A percentile compares a stretch with the other conserved stretches of the same genome.
These are phyloP conservation scores for Metahyphopichia silvanorum DNA, from an alignment of 805 yeast species.

Conservation along the genomic window DNA sequence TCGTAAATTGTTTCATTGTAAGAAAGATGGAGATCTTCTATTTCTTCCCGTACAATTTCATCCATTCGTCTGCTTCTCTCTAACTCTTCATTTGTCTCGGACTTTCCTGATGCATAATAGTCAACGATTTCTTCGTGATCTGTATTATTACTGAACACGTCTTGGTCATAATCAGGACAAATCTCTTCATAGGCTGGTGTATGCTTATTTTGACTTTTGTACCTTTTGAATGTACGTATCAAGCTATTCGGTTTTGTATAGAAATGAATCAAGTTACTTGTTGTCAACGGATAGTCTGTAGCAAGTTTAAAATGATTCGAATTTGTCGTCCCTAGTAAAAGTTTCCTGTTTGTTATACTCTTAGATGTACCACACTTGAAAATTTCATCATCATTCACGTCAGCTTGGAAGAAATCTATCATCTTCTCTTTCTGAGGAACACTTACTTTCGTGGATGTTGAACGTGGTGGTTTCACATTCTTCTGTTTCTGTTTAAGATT, in stretches of 20 bases:
- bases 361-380: background rate
- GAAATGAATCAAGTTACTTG: background rate
- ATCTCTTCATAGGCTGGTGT: background rate
- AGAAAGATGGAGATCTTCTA: constrained; percentile 15
- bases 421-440: too few relatives aligned
- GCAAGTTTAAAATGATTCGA: background rate
- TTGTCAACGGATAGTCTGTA: background rate
- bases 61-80: too few relatives aligned
- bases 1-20: constrained; percentile 9
- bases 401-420: too few relatives aligned
- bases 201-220: background rate
- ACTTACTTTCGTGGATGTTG: too few relatives aligned
- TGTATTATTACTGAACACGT: too few relatives aligned
- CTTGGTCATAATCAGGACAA: background rate
- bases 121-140: too few relatives aligned
- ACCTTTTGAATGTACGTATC: background rate
- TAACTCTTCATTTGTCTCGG: too few relatives aligned
- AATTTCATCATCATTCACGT: background rate
- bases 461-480: too few relatives aligned
- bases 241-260: too few relatives aligned
- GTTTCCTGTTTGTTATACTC: too few relatives aligned
- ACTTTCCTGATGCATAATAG: too few relatives aligned
- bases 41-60: constrained; percentile 1
- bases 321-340: background rate
- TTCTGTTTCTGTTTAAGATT: too few relatives aligned